These are phyloP conservation scores for Sclerotinia glacialis DNA, from an alignment of 2,329 filamentous ascomycete species.

Conservation along the genomic window DNA sequence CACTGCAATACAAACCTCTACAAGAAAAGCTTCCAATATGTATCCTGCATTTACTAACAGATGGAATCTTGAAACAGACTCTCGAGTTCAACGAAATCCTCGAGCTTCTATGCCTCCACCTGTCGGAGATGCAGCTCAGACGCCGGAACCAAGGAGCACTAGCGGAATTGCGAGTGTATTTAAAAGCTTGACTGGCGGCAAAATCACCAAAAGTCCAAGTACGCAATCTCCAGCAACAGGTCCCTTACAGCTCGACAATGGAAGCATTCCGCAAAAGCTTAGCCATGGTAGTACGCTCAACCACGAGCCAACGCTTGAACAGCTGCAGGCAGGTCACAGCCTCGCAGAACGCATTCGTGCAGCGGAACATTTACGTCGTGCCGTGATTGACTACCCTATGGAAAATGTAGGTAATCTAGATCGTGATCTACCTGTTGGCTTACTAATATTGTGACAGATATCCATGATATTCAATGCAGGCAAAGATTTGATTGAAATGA, in stretches of 20 bases:
- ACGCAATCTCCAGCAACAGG: conserved; percentile 42
- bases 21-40: background rate
- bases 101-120: conserved; percentile 56
- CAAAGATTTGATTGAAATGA: conserved; percentile 60
- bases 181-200: conserved; percentile 56
- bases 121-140: conserved; percentile 54
- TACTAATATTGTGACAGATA: conserved; percentile 28
- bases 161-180: conserved; percentile 62
- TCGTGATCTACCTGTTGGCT: background rate
- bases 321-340: conserved; percentile 51
- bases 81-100: conserved; percentile 19
- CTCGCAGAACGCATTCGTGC: conserved; percentile 55
- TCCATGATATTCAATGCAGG: conserved; percentile 60
- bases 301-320: conserved; percentile 54
- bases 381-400: conserved; percentile 58
- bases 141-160: conserved; percentile 53
- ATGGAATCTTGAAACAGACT: conserved; percentile 12
- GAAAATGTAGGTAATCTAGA: conserved; percentile 33
- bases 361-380: conserved; percentile 54
- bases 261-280: conserved; percentile 41
- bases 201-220: conserved; percentile 50
- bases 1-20: background rate
- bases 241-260: conserved; percentile 45
- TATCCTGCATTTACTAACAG: conserved; percentile 19
- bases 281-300: conserved; percentile 48